These are phyloP conservation scores for Dactylellina cionopaga DNA, from an alignment of 2,329 filamentous ascomycete genomes.

Conservation along the genomic window DNA sequence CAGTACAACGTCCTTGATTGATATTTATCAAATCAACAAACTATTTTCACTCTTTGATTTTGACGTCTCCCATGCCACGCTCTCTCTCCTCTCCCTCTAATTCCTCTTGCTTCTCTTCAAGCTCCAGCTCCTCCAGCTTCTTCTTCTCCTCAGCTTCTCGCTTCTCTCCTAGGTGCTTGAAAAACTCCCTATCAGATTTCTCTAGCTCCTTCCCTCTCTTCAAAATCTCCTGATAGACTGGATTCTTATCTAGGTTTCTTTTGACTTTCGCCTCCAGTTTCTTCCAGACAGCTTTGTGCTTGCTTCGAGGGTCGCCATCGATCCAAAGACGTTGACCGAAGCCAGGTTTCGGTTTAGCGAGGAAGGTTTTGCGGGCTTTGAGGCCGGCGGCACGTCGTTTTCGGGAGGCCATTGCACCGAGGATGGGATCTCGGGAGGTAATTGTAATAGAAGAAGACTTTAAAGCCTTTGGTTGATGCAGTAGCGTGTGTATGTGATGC, in stretches of 20 bases:
- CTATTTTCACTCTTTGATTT: not conserved
- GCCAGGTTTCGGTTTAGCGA: conserved; percentile 2
- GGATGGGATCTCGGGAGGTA: not conserved
- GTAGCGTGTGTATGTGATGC: too few species aligned
- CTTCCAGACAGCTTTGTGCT: conserved; percentile 6
- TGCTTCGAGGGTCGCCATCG: not conserved
- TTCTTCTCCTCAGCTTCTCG: not conserved
- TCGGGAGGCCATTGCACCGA: conserved; percentile 9
- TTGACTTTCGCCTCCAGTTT: conserved; percentile 15
- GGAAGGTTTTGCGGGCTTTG: conserved; percentile 30
- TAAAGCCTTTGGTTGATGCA: too few species aligned
- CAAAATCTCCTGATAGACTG: not conserved
- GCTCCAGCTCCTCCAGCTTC: not conserved
- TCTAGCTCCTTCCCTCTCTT: not conserved
- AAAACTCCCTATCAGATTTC: not conserved
- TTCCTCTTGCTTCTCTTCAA: not conserved
- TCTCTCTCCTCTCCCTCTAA: not conserved
- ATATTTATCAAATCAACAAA: too few species aligned
- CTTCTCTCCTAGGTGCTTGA: not conserved
- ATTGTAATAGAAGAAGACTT: not conserved
- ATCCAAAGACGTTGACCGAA: conserved; percentile 30
- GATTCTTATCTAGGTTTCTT: not conserved
- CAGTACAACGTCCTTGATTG: too few species aligned
- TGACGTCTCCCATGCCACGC: not conserved
- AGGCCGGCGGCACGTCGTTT: conserved; percentile 30